phyloP scores from a whole-genome alignment of 2,329 filamentous ascomycete genomes.

The Simplicillium sp. region DNA sequence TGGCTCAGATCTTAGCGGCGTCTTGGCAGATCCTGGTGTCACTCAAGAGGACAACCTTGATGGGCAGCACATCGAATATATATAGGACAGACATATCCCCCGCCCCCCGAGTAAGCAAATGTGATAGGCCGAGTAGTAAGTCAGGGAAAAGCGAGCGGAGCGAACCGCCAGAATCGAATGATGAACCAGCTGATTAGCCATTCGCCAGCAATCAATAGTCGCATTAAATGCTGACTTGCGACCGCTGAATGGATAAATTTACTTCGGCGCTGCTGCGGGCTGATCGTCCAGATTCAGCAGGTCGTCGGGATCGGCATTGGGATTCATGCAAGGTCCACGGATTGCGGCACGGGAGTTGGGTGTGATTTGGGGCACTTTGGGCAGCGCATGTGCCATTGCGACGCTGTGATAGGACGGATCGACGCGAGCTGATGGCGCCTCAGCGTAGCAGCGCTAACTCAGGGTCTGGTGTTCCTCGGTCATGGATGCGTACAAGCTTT shows the following conservation, averaged over 20 bases:
- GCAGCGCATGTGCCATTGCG: no score
- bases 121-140: background rate
- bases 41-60: constrained; percentile 1
- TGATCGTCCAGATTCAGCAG: constrained; percentile 10
- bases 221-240: background rate
- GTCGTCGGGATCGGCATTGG: constrained; percentile 9
- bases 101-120: background rate
- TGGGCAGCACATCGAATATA: constrained; percentile 6
- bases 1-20: constrained; percentile 4
- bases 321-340: no score
- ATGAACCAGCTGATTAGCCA: background rate
- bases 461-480: no score
- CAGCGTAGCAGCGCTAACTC: no score
- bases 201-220: background rate
- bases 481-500: no score
- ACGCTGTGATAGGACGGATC: no score
- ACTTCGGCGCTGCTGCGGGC: constrained; percentile 1
- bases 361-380: no score
- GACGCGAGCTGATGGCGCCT: no score
- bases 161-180: background rate
- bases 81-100: background rate
- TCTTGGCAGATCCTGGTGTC: constrained; percentile 1
- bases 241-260: constrained; percentile 2
- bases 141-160: background rate
- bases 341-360: no score